Base-by-base conservation (phyloP, 139 green algal genomes). In the Chlorella sp. region DNA sequence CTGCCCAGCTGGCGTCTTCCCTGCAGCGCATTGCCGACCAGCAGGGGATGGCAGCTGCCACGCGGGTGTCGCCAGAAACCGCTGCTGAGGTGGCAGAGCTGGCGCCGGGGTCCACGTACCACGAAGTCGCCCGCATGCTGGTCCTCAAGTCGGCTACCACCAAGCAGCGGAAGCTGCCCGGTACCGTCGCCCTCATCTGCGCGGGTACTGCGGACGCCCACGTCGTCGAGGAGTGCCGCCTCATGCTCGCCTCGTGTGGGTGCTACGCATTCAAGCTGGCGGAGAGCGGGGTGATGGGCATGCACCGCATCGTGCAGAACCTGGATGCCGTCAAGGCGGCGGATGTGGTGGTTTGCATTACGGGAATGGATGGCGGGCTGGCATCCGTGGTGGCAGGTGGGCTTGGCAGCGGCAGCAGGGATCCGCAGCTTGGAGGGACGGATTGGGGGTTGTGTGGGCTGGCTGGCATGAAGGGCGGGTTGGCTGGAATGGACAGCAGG, bases 261-360 rank as follows among this genome's bases (percentile, higher is more conserved):
- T 95, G 90, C 89, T 96, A 96, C 82, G 87, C 88, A 30, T 95
- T 92, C 85, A 90, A 92, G 69, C 83, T 98, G 15, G 64, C 92
- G 7, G 96, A 97, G 86, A 88, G 94, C 30, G 92, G 93, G 7
- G 86, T 97, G 15, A 93, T 91, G 61, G 94, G 93, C n/a, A 93
- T 97, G 81, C 93, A 98, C 82, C 75, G 75, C 75, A 81, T 81
- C 34, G 75, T 81, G n/a, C 75, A 85, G 36, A 91, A 94, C 68
- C 90, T 93, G 76, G 85, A 93, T 53, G 94, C 93, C 36, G 91
- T 96, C 3, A 88, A 94, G 28, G 91, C 91, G 26, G 94, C 94
- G 30, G 96, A 98, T 68, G 96, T 98, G 57, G 93, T 98, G 61
- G 91, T 98, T n/a, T 95, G 96, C 39, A 92, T 97, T 53, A 93